Base-by-base conservation (phyloP, 371 early-diverging fungal genomes). In the Rozella allomycis region DNA sequence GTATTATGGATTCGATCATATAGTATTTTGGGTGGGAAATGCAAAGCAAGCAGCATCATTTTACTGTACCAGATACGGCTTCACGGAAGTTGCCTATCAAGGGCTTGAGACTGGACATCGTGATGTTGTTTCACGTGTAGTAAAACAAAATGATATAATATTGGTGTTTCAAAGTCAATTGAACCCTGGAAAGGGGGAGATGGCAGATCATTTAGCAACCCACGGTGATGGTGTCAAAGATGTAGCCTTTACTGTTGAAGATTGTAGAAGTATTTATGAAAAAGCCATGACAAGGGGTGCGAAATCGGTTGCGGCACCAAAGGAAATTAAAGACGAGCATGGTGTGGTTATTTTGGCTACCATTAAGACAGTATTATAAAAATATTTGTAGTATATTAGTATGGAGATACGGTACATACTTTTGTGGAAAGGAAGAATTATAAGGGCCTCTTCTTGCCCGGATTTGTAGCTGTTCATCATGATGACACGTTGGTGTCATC, bases 161-260 rank as follows among this genome's bases (percentile, higher is more conserved):
- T 88, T 88, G 49, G 73, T 84, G 39, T 86, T 93, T 60, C 71
- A 78, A 55, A 77, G 81, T 13, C 72, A 90, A 26, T 58, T 90
- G 38, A 77, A 75, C 41, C 87, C 94, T n/a, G 70, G 63, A 13
- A 31, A 7, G 5, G 12, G n/a, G 25, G 25, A n/a, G 14, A 71
- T 82, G 58, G 58, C 70, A 20, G 67, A 60, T 28, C 75, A 78
- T 41, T 58, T 74, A 37, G 70, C 71, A 29, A 40, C 42, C 20
- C 87, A 86, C 58, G 93, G 90, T 54, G 93, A 93, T 44, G 84
- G 77, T 44, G 90, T 86, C 44, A 76, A 78, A 53, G 77, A 93
- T 58, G 75, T 93, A 25, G 85, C 86, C 12, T 90, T 90, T 46
- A 65, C 73, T 20, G 91, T 88, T 20, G 83, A 78, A 42, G 71